phyloP scores from a whole-genome alignment of 2,329 filamentous ascomycete species.

The Colletotrichum siamense region DNA sequence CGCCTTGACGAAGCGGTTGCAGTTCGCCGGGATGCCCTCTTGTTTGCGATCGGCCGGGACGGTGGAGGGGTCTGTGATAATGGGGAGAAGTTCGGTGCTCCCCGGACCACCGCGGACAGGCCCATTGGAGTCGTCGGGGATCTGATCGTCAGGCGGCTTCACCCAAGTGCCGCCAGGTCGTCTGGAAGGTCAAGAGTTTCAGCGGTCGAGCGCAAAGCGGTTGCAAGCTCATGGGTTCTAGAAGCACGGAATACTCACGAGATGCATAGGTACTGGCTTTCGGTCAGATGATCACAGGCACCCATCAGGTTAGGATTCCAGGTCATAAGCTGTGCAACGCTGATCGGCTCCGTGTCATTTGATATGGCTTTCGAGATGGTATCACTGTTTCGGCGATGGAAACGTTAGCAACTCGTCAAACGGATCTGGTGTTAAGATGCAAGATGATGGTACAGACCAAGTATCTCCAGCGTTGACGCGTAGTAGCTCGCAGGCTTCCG shows the following conservation, averaged over 20 bases:
- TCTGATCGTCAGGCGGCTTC: background rate
- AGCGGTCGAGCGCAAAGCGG: background rate
- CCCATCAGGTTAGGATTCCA: conserved; percentile 14
- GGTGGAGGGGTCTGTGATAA: background rate
- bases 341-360: background rate
- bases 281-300: conserved; percentile 5
- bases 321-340: background rate
- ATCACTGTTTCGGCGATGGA: background rate
- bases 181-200: background rate
- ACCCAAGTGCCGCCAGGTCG: background rate
- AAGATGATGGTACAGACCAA: background rate
- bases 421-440: background rate
- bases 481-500: background rate
- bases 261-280: conserved; percentile 7
- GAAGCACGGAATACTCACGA: background rate
- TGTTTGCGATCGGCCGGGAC: background rate
- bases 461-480: background rate
- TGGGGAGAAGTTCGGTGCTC: conserved; percentile 5
- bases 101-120: conserved; percentile 16
- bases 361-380: background rate
- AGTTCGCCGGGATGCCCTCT: conserved; percentile 5
- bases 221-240: background rate
- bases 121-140: conserved; percentile 8
- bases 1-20: background rate
- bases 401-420: background rate